Conservation (phyloP, 2,329 filamentous ascomycete species). For the Alternaria sp. region DNA sequence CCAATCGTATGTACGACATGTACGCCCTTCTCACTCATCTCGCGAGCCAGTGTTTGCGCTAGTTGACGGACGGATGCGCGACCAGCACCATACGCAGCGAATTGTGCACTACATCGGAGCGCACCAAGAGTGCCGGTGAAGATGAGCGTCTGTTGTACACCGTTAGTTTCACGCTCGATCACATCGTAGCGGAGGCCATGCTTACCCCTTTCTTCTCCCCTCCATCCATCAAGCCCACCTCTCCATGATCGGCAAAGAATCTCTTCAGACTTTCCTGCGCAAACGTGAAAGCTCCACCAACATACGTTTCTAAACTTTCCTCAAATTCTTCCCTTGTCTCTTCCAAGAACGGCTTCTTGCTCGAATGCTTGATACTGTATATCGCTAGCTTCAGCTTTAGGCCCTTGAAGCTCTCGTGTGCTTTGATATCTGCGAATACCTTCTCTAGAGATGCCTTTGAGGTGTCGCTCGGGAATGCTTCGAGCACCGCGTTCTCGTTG, state of each 20-base stretch:
- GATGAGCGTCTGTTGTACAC: slow-evolving; percentile 9
- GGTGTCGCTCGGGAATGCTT: slow-evolving; percentile 63
- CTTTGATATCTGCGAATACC: slow-evolving; percentile 61
- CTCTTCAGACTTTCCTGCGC: slow-evolving; percentile 61
- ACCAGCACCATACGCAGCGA: slow-evolving; percentile 63
- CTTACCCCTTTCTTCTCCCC: slow-evolving; percentile 61
- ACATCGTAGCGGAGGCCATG: background rate
- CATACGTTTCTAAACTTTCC: slow-evolving; percentile 61
- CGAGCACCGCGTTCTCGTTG: slow-evolving; percentile 56
- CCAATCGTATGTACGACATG: slow-evolving; percentile 68
- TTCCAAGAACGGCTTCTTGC: slow-evolving; percentile 64
- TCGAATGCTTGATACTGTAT: slow-evolving; percentile 65
- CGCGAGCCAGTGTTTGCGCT: slow-evolving; percentile 64
- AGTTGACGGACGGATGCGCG: slow-evolving; percentile 63
- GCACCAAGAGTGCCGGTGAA: slow-evolving; percentile 61
- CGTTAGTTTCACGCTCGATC: background rate
- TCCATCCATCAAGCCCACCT: slow-evolving; percentile 56
- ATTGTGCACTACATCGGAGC: slow-evolving; percentile 63
- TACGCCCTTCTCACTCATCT: slow-evolving; percentile 64
- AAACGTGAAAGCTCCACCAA: slow-evolving; percentile 65
- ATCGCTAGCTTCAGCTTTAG: slow-evolving; percentile 63
- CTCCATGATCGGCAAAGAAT: slow-evolving; percentile 62
- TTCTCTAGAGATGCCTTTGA: slow-evolving; percentile 56
- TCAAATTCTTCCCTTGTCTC: slow-evolving; percentile 59
- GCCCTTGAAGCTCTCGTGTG: slow-evolving; percentile 57